Evolutionary conservation across 106 monocot species (phyloP), one percentile per base, ranked within the genome.

Genomic region (Platanthera guangdongensis): DNA sequence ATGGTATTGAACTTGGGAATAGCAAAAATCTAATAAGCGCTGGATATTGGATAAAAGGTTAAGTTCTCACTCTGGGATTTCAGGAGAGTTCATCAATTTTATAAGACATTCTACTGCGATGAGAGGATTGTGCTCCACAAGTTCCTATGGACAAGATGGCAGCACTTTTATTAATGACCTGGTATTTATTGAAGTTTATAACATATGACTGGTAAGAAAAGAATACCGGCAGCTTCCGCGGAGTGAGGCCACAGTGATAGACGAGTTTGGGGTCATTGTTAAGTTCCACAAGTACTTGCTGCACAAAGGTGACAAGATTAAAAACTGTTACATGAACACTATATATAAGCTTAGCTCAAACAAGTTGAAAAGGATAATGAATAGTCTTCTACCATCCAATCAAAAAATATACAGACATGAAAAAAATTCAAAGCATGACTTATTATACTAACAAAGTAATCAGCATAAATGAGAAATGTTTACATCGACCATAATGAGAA

Each of bases 111-210:
- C 97, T 77, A 97, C 93, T 47, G 97, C 97, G 76, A 97, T 79
- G 72, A 88, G 72, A 18, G 97, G 97, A 83, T 97, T 97, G 79
- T 94, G 81, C 77, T 97, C 93, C 45, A 97, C 97, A 79, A 97
- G 89, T 45, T 91, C 97, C 97, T 97, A 62, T 54, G 72, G 83
- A 81, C 47, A 82, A 83, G 48, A 83, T 7, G 16, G 49, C 5
- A 51, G 14, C 48, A 16, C 52, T 76, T 75, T 51, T 74, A 22
- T 67, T 77, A 59, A 39, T 22, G 67, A 19, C 4, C 11, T 39
- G n/a, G 8, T 64, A 8, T 64, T 22, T 64, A 67, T 67, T 39
- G 15, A 48, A 48, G 70, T 68, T 68, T 48, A n/a, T 12, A 14
- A 18, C 3, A 54, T 47, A 54, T 47, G 11, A 11, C 52, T 14